Percentiles rank a stretch among this genome's conserved stretches.
phyloP scores from a whole-genome alignment of 108 stramenopile species.

The Hondaea fermentalgiana region DNA sequence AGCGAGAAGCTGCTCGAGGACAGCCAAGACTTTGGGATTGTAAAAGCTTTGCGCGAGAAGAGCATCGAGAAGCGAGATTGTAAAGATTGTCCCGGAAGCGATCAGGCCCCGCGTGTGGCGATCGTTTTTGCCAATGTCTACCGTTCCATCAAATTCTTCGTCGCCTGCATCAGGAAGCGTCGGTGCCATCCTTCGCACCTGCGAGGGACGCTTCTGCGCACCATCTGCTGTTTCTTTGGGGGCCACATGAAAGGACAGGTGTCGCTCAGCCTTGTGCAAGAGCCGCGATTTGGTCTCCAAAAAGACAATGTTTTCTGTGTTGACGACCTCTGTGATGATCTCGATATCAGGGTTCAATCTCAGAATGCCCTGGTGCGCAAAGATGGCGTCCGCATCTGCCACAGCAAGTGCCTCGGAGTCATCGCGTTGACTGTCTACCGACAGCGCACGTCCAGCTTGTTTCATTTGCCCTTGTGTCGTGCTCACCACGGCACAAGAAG shows the following conservation, averaged over 20 bases:
- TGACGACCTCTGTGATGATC: conserved; percentile 7
- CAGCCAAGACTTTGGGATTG: not conserved
- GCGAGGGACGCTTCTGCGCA: not conserved
- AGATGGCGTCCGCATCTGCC: conserved; percentile 3
- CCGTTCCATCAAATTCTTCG: not conserved
- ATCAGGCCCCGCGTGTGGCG: not conserved
- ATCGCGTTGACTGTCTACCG: not conserved
- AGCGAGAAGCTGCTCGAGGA: not conserved
- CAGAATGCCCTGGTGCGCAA: not conserved
- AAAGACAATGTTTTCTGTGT: not conserved
- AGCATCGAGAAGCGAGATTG: not conserved
- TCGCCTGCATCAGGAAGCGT: not conserved
- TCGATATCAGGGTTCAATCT: not conserved
- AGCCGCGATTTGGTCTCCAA: not conserved
- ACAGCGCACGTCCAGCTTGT: not conserved
- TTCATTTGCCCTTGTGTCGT: not conserved
- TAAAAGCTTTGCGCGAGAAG: not conserved
- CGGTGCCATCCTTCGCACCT: not conserved
- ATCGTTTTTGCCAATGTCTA: not conserved
- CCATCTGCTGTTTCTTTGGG: not conserved
- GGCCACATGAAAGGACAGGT: not conserved
- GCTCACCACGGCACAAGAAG: not conserved
- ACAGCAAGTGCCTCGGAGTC: not conserved
- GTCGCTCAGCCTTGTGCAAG: not conserved
- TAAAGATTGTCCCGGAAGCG: not conserved